Conservation (phyloP, 1,284 basidiomycete species). For the Pseudozyma flocculosa region DNA sequence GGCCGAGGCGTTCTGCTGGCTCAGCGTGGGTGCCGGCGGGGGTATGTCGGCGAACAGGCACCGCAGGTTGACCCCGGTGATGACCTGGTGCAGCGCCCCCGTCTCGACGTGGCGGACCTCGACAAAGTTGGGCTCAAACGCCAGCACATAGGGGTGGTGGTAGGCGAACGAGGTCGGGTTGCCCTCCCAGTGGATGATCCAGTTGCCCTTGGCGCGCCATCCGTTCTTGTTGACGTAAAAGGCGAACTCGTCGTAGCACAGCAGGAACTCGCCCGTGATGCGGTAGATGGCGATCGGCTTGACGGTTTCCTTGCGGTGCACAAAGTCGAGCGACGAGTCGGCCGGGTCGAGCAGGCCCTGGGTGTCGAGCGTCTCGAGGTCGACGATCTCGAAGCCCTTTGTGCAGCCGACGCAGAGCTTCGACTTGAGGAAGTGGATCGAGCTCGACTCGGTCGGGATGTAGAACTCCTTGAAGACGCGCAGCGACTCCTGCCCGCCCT, state of each 20-base stretch:
- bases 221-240: conserved; percentile 99
- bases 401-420: conserved; percentile 96
- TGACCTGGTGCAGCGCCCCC: conserved; percentile 88
- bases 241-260: conserved; percentile 99
- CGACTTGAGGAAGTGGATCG: conserved; percentile 96
- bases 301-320: conserved; percentile 82
- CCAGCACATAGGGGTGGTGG: conserved; percentile 93
- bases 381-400: conserved; percentile 99
- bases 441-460: conserved; percentile 94
- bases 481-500: conserved; percentile 90
- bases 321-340: conserved; percentile 89
- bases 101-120: conserved; percentile 96
- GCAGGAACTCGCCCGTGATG: conserved; percentile 91
- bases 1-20: conserved; percentile 29
- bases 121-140: conserved; percentile 94
- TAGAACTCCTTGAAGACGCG: conserved; percentile 95
- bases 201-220: conserved; percentile 82
- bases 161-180: conserved; percentile 89
- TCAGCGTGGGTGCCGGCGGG: conserved; percentile 64
- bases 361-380: conserved; percentile 94
- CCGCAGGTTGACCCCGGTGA: conserved; percentile 67
- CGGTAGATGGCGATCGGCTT: conserved; percentile 95
- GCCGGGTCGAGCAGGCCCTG: conserved; percentile 92
- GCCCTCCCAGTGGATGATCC: conserved; percentile 97
- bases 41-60: conserved; percentile 92